These are phyloP conservation scores for Ceratobasidium sp. DNA, from an alignment of 1,284 basidiomycete genomes.

Conservation along the genomic window DNA sequence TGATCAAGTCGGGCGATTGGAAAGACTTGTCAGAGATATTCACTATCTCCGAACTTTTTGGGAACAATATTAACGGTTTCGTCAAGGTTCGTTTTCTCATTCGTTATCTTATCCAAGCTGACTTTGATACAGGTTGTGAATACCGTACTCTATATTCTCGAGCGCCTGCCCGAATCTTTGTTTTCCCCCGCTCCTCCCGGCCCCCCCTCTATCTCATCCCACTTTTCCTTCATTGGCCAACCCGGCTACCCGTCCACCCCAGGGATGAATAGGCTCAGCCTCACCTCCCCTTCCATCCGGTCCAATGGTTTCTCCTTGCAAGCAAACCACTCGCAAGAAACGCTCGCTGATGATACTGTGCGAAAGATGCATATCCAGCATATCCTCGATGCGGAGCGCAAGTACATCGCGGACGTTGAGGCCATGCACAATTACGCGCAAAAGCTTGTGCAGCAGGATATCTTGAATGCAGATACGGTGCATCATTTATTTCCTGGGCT, in stretches of 20 bases:
- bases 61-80: constrained; percentile 88
- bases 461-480: constrained; percentile 73
- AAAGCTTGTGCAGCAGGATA: constrained; percentile 39
- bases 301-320: constrained; percentile 6
- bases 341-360: constrained; percentile 68
- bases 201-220: constrained; percentile 42
- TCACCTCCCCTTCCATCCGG: constrained; percentile 52
- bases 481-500: constrained; percentile 96
- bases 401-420: constrained; percentile 98
- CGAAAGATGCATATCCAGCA: constrained; percentile 85
- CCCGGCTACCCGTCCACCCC: constrained; percentile 43
- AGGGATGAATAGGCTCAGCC: constrained; percentile 41
- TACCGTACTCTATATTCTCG: constrained; percentile 89
- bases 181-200: constrained; percentile 67
- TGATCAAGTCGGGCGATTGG: constrained; percentile 58
- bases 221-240: constrained; percentile 21
- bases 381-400: constrained; percentile 93
- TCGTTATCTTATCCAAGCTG: constrained; percentile 18
- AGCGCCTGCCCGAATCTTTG: constrained; percentile 78
- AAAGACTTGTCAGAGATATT: constrained; percentile 63
- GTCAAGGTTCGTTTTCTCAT: constrained; percentile 76
- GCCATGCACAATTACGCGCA: constrained; percentile 82
- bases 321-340: constrained; percentile 58
- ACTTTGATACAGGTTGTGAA: constrained; percentile 75
- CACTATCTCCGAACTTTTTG: constrained; percentile 87